phyloP scores from a whole-genome alignment of 2,329 filamentous ascomycete species.

The Sclerotinia borealis region DNA sequence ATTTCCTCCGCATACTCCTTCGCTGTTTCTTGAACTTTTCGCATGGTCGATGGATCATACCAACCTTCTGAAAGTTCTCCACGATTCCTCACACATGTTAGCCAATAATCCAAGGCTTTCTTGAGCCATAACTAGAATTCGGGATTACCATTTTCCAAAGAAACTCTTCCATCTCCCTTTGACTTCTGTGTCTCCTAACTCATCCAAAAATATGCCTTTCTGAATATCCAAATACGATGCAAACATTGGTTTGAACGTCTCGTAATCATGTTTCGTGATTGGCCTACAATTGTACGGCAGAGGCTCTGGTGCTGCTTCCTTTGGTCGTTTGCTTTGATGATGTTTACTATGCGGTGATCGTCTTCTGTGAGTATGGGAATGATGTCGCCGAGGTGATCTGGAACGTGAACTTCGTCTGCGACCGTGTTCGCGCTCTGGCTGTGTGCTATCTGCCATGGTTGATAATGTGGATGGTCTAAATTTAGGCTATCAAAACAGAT shows the following conservation, averaged over 20 bases:
- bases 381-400: constrained; percentile 13
- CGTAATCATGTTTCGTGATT: constrained; percentile 64
- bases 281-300: constrained; percentile 62
- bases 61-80: constrained; percentile 82
- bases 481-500: too few species aligned
- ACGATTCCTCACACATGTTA: constrained; percentile 63
- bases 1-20: constrained; percentile 7
- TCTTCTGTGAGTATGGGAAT: constrained; percentile 16
- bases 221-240: constrained; percentile 84
- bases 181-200: constrained; percentile 67
- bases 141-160: constrained; percentile 68
- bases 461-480: neutral
- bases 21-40: constrained; percentile 28
- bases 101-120: constrained; percentile 19
- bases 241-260: constrained; percentile 63
- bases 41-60: constrained; percentile 70
- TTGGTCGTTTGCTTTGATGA: constrained; percentile 31
- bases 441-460: constrained; percentile 11
- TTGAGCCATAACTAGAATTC: constrained; percentile 4
- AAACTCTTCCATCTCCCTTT: constrained; percentile 93
- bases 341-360: constrained; percentile 21
- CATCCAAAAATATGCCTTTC: constrained; percentile 65
- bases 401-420: constrained; percentile 14
- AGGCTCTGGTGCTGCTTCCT: constrained; percentile 23
- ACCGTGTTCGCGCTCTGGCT: neutral